Base-by-base conservation (phyloP, 805 yeast genomes). In the Ogataea pilisensis region DNA sequence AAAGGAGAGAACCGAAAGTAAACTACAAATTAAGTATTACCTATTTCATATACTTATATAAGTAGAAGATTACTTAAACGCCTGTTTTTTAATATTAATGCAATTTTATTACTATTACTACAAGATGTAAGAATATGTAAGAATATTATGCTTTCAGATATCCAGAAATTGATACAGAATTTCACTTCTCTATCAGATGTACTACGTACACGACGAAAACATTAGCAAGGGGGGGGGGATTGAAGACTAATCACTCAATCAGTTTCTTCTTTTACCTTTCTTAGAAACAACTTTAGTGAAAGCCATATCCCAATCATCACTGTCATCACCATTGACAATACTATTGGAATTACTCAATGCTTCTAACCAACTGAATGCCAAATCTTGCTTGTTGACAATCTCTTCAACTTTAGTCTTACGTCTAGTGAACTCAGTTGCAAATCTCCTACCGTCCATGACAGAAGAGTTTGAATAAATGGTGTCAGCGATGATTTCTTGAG, bases 401-500 rank as follows among this genome's bases (percentile, higher is more conserved):
- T 57, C 73, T 53, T 89, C 97, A 42, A 87, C 90, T 37, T 69
- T 73, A 45, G 73, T 74, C 57, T 93, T 82, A 58, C 85, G 80
- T 64, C 82, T 84, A 58, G 83, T 70, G 60, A 93, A 93, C 57
- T 93, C 99, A 42, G 75, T 76, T 0, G 99, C 96, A 69, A 90
- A 91, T 50, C 95, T 74, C 58, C 96, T 80, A 19, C 98, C 98
- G 61, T 93, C 96, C 85, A 91, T 81, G 1, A 90, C 83, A 3
- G 90, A 76, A 31, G 95, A 84, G 45, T 88, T 85, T 20, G 93
- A 80, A 66, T 88, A 89, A 43, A 91, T 80, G 11, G 96, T 87
- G 57, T 91, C 99, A 2, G 95, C 83, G 57, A 91, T 89, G 59
- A 91, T 85, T 60, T 82, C 95, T 36, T 74, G 70, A 0, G 95